Evolutionary conservation across 1,139 yeast species (phyloP).

Genomic region (Kurtzmaniella quercitrusa): DNA sequence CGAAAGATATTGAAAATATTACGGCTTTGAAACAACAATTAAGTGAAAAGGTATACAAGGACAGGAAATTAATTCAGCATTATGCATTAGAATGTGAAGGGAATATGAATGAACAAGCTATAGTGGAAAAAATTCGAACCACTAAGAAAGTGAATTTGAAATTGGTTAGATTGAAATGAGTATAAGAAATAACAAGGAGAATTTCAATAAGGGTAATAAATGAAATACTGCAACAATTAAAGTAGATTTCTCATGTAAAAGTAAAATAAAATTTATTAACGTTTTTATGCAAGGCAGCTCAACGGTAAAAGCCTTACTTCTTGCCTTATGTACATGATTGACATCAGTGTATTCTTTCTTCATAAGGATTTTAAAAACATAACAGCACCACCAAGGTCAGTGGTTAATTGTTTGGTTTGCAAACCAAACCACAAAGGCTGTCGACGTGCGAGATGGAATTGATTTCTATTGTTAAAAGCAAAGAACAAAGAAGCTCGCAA

Average conservation of each 20-base stretch:
- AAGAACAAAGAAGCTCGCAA: background rate
- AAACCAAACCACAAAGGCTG: background rate
- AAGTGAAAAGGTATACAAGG: constrained; percentile 33
- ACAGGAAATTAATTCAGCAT: constrained; percentile 27
- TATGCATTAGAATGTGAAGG: constrained; percentile 19
- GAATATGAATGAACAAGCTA: constrained; percentile 16
- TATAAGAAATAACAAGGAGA: background rate
- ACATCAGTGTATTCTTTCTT: too few species aligned
- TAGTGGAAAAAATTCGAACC: constrained; percentile 21
- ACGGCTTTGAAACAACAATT: constrained; percentile 28
- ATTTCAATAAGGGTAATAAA: background rate
- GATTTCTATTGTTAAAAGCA: background rate
- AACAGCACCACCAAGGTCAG: too few species aligned
- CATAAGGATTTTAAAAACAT: too few species aligned
- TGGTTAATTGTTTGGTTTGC: background rate
- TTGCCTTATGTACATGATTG: too few species aligned
- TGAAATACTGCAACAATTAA: too few species aligned
- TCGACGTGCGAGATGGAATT: background rate
- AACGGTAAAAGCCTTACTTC: too few species aligned
- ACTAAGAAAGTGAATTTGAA: constrained; percentile 24
- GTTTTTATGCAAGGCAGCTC: too few species aligned
- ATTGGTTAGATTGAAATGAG: background rate
- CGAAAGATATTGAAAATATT: constrained; percentile 24
- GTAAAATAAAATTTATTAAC: too few species aligned
- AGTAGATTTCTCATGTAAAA: too few species aligned